Percentiles rank a stretch among this genome's conserved stretches.
Conservation (phyloP, 805 yeast genomes). For the Saccharomycopsis microspora region DNA sequence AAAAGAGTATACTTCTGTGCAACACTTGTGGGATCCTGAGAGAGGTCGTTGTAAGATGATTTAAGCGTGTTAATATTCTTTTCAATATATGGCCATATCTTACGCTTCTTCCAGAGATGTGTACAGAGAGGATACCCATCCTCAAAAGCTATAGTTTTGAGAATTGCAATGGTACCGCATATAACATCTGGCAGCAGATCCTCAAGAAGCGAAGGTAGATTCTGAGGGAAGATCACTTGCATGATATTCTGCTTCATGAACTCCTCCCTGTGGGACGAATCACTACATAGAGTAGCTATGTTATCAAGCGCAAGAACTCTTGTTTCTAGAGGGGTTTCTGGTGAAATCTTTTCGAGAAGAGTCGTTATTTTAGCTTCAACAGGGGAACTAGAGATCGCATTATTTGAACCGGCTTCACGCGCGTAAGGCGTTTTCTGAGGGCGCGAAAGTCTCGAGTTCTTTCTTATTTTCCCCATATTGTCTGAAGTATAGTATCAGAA, state of each 20-base stretch:
- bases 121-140: slow-evolving; percentile 80
- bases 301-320: slow-evolving; percentile 2
- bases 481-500: neutral
- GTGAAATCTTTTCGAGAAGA: neutral
- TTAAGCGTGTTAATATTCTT: slow-evolving; percentile 39
- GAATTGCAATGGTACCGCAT: slow-evolving; percentile 68
- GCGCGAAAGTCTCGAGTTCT: slow-evolving; percentile 7
- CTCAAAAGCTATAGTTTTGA: slow-evolving; percentile 71
- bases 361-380: neutral
- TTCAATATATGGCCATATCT: slow-evolving; percentile 57
- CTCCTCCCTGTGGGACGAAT: slow-evolving; percentile 18
- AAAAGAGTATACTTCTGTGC: slow-evolving; percentile 27
- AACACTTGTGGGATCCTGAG: slow-evolving; percentile 19
- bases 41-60: slow-evolving; percentile 30
- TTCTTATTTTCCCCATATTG: slow-evolving; percentile 12
- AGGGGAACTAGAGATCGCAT: neutral
- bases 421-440: slow-evolving; percentile 6
- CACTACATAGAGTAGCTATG: slow-evolving; percentile 12
- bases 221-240: neutral
- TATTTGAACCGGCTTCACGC: neutral
- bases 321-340: neutral
- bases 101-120: slow-evolving; percentile 58
- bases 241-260: slow-evolving; percentile 11
- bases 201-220: neutral
- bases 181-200: slow-evolving; percentile 49